These are phyloP conservation scores for Monilinia laxa DNA, from an alignment of 2,329 filamentous ascomycete genomes.

Conservation along the genomic window DNA sequence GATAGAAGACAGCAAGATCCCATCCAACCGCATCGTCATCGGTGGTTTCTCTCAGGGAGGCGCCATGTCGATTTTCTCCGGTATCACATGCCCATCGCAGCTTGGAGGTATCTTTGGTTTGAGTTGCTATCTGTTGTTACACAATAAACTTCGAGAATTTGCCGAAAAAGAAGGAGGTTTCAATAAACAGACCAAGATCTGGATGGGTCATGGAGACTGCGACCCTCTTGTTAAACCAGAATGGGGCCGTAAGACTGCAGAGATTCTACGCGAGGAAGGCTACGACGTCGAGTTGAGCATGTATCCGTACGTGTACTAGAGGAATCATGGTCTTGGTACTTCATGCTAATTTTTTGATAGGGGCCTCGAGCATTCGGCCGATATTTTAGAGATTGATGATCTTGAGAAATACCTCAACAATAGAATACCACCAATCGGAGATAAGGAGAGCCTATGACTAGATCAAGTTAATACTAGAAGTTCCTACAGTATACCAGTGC, in stretches of 20 bases:
- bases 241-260: conserved; percentile 67
- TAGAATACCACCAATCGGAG: conserved; percentile 47
- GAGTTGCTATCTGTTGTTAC: conserved; percentile 76
- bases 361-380: conserved; percentile 73
- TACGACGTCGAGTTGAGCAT: conserved; percentile 73
- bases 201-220: conserved; percentile 82
- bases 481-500: conserved; percentile 1
- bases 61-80: conserved; percentile 79
- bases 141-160: conserved; percentile 60
- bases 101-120: conserved; percentile 86
- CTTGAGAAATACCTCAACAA: conserved; percentile 61
- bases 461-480: not conserved
- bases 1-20: conserved; percentile 71
- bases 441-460: conserved; percentile 38
- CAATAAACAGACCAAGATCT: conserved; percentile 77
- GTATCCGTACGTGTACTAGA: conserved; percentile 59
- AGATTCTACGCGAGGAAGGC: conserved; percentile 66
- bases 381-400: conserved; percentile 76
- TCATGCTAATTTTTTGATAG: conserved; percentile 43
- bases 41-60: conserved; percentile 87
- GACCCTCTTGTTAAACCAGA: conserved; percentile 71
- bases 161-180: conserved; percentile 52
- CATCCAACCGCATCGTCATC: conserved; percentile 78
- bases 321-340: not conserved
- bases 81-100: conserved; percentile 69